phyloP scores from a whole-genome alignment of 1,284 basidiomycete species.

The Nidula niveotomentosa region DNA sequence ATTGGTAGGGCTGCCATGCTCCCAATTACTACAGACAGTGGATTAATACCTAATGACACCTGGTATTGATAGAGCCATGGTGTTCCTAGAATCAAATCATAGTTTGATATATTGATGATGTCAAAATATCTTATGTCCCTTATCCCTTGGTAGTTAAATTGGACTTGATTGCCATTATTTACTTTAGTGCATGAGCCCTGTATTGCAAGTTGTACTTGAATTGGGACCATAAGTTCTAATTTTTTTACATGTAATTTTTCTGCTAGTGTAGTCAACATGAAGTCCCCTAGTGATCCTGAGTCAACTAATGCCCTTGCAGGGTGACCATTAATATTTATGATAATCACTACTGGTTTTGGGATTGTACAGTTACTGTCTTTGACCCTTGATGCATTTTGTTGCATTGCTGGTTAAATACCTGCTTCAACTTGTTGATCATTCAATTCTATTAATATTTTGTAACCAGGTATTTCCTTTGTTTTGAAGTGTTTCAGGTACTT shows the following conservation, averaged over 20 bases:
- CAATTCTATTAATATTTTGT: too few species aligned
- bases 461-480: too few species aligned
- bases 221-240: too few species aligned
- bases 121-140: neutral
- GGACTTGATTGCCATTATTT: too few species aligned
- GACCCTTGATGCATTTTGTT: too few species aligned
- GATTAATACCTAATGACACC: slow-evolving; percentile 17
- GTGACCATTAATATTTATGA: slow-evolving; percentile 2
- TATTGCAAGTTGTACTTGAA: slow-evolving; percentile 5
- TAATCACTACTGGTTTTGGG: slow-evolving; percentile 7
- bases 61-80: slow-evolving; percentile 24
- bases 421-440: too few species aligned
- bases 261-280: slow-evolving; percentile 5
- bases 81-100: slow-evolving; percentile 5
- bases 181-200: slow-evolving; percentile 1
- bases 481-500: too few species aligned
- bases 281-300: too few species aligned
- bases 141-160: slow-evolving; percentile 4
- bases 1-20: slow-evolving; percentile 2
- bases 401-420: too few species aligned
- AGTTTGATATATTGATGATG: slow-evolving; percentile 2
- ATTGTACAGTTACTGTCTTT: too few species aligned
- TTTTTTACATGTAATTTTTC: slow-evolving; percentile 7
- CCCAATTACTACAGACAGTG: slow-evolving; percentile 15
- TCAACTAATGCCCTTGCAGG: slow-evolving; percentile 3